phyloP scores from a whole-genome alignment of 805 yeast genomes.

The Citeromyces nyonsensis region DNA sequence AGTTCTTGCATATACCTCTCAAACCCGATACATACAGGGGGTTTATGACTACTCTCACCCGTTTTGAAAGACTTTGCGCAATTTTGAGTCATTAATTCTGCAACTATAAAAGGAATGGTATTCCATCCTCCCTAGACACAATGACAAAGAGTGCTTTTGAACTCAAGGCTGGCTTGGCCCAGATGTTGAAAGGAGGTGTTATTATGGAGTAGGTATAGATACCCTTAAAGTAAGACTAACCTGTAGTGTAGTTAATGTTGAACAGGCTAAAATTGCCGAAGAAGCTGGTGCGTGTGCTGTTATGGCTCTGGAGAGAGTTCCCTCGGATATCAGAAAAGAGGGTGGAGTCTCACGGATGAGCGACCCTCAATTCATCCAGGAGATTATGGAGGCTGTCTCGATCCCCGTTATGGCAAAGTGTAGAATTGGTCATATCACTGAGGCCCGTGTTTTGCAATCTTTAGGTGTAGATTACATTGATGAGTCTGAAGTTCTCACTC shows the following conservation, averaged over 20 bases:
- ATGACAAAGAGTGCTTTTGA: conserved; percentile 18
- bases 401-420: conserved; percentile 80
- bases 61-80: too few species aligned
- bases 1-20: too few species aligned
- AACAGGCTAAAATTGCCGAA: conserved; percentile 72
- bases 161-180: conserved; percentile 69
- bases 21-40: too few species aligned
- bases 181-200: conserved; percentile 73
- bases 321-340: conserved; percentile 71
- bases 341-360: conserved; percentile 82
- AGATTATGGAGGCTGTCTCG: conserved; percentile 54
- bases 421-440: conserved; percentile 72
- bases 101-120: background rate
- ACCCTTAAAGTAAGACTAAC: too few species aligned
- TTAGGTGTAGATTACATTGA: conserved; percentile 68
- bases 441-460: conserved; percentile 63
- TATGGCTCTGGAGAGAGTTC: conserved; percentile 77
- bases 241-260: conserved; percentile 45
- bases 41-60: too few species aligned
- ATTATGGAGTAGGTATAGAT: conserved; percentile 32
- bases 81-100: background rate
- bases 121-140: background rate
- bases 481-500: conserved; percentile 74
- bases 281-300: conserved; percentile 82
- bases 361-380: conserved; percentile 66